Evolutionary conservation across 164 flowering plant genomes (phyloP), one percentile per base, ranked within the genome.

Genomic region (Macadamia integrifolia): DNA sequence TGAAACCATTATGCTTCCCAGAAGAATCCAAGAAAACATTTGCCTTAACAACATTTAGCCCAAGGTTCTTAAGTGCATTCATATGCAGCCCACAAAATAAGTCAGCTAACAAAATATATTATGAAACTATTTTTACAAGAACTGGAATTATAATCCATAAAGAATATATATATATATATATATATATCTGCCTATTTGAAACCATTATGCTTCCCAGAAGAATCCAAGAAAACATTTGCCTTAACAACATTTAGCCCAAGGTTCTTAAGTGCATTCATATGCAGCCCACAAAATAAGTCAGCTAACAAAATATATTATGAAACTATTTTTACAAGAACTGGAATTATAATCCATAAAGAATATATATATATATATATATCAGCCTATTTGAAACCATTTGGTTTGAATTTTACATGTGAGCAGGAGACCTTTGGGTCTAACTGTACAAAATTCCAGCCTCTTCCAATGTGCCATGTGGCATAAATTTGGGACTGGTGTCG

Each of bases 141-240:
- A 23, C 6, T 35, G 40, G 40, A 23, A 23, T 23, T 23, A 23
- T 23, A 23, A 23, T 23, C 23, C 23, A 23, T 23, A 23, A 23
- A 23, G 23, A 23, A 23, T 23, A 23, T 23, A 23, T 23, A 23
- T 23, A 23, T 23, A n/a, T n/a, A n/a, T n/a, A 23, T 23, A 23
- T 23, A 23, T 23, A 23, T 23, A 23, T 23, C 23, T 23, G 23
- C 23, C 23, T 23, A 23, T 23, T 23, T 23, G n/a, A n/a, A n/a
- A n/a, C n/a, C n/a, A 83, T 86, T 92, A 84, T 92, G 99, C 81
- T 95, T 95, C 68, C 99, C 99, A 42, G 99, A 92, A 65, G 98
- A 86, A 80, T 95, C 99, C 73, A 92, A 75, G 76, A 74, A 91
- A 59, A 95, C 98, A 79, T 88, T 92, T 58, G 96, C 99, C 86